phyloP scores from a whole-genome alignment of 495 filamentous ascomycete genomes.

The Penicillium cinerascens region DNA sequence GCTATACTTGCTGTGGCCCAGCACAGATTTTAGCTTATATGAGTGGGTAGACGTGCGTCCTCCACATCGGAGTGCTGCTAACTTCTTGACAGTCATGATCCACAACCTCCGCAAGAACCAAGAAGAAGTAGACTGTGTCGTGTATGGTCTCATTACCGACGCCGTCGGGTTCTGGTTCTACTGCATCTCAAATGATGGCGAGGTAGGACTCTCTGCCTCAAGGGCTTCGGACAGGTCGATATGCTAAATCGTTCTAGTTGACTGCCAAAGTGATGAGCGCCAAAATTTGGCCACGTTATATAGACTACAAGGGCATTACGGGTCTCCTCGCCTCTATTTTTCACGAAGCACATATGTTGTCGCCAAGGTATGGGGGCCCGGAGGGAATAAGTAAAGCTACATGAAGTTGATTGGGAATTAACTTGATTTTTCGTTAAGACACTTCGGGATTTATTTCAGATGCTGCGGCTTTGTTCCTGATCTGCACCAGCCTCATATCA shows the following conservation, averaged over 20 bases:
- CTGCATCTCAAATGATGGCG: conserved; percentile 1
- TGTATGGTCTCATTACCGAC: conserved; percentile 6
- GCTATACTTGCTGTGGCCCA: neutral
- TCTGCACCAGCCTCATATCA: no score
- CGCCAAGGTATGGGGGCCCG: neutral
- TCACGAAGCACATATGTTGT: neutral
- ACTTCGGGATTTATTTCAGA: no score
- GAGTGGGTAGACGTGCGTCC: neutral
- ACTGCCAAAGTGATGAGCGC: neutral
- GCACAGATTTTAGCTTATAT: conserved; percentile 2
- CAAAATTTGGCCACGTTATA: neutral
- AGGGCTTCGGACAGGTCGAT: neutral
- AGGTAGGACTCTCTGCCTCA: conserved; percentile 1
- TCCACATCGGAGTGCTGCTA: no score
- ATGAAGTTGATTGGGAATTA: no score
- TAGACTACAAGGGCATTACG: neutral
- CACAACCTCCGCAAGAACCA: neutral
- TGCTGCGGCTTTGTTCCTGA: no score
- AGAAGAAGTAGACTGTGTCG: conserved; percentile 1
- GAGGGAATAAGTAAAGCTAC: no score
- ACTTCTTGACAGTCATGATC: conserved; percentile 5
- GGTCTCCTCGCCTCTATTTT: conserved; percentile 3
- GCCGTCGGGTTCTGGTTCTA: conserved; percentile 9
- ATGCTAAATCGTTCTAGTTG: neutral
- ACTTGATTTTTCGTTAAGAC: no score